Evolutionary conservation across 78 protist species (phyloP).

Genomic region (Fonticula alba): DNA sequence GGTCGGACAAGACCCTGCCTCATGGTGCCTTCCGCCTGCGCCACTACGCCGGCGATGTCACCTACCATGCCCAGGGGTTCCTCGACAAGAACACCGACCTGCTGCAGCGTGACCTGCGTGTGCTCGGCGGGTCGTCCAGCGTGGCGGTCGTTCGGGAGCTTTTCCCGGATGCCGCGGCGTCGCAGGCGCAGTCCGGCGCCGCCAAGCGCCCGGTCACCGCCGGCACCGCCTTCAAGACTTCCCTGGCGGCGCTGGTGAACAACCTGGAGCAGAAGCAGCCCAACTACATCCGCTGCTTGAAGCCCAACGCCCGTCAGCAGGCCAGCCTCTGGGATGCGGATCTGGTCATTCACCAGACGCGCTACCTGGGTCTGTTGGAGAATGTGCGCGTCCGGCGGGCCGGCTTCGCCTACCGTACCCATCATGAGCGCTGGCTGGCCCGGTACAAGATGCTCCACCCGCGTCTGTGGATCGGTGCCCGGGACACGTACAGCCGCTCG

Average conservation of each 20-base stretch:
- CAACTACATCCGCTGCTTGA: slow-evolving; percentile 54
- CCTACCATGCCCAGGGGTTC: slow-evolving; percentile 43
- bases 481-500: background rate
- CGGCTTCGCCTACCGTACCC: slow-evolving; percentile 61
- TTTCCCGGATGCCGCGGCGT: background rate
- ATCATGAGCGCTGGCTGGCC: slow-evolving; percentile 27
- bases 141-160: background rate
- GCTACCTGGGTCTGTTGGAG: slow-evolving; percentile 66
- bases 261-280: slow-evolving; percentile 39
- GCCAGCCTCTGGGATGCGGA: slow-evolving; percentile 27
- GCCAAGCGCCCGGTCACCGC: slow-evolving; percentile 5
- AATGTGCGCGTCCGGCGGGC: slow-evolving; percentile 70
- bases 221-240: slow-evolving; percentile 1
- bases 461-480: background rate
- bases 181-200: background rate
- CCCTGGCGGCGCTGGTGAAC: slow-evolving; percentile 25
- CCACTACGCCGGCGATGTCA: slow-evolving; percentile 85
- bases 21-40: slow-evolving; percentile 14
- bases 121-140: background rate
- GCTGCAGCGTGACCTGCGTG: background rate
- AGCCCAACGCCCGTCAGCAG: slow-evolving; percentile 47
- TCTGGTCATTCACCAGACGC: slow-evolving; percentile 33
- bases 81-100: slow-evolving; percentile 68
- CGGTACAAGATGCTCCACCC: slow-evolving; percentile 46
- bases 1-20: slow-evolving; percentile 7